These are phyloP conservation scores for Parietaria judaica DNA, from an alignment of 306 rosid species.

Conservation along the genomic window DNA sequence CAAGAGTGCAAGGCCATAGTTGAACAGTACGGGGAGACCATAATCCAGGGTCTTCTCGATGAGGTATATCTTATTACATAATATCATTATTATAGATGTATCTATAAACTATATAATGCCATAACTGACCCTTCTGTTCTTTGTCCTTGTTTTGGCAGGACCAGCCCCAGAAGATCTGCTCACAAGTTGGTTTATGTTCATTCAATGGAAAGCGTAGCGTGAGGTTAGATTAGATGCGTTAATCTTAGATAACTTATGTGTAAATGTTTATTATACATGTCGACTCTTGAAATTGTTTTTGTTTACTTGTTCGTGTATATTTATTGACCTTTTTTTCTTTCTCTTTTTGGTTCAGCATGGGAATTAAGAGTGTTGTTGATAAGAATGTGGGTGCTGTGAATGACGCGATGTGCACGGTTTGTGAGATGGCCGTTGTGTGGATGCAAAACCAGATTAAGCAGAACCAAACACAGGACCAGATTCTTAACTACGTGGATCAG, in stretches of 20 bases:
- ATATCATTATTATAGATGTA: background rate
- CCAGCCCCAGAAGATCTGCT: slow-evolving; percentile 51
- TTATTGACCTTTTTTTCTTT: background rate
- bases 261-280: background rate
- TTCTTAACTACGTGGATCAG: slow-evolving; percentile 45
- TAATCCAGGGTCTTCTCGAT: slow-evolving; percentile 41
- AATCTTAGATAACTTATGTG: background rate
- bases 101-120: background rate
- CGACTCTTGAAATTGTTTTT: background rate
- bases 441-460: slow-evolving; percentile 52
- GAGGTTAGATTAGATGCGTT: slow-evolving; percentile 29
- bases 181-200: slow-evolving; percentile 57
- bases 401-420: slow-evolving; percentile 38
- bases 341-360: slow-evolving; percentile 21
- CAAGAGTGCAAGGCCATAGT: slow-evolving; percentile 63
- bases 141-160: slow-evolving; percentile 25
- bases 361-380: slow-evolving; percentile 48
- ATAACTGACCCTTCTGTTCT: background rate
- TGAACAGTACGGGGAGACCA: slow-evolving; percentile 55
- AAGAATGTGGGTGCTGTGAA: slow-evolving; percentile 20
- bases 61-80: slow-evolving; percentile 27
- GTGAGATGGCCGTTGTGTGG: slow-evolving; percentile 71
- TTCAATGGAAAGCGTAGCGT: slow-evolving; percentile 47
- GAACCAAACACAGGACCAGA: slow-evolving; percentile 48
- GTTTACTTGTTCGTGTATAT: background rate